Percentiles rank a stretch among this genome's conserved stretches.
phyloP scores from a whole-genome alignment of 176 grass and related monocot species.

The Carex littledalei region DNA sequence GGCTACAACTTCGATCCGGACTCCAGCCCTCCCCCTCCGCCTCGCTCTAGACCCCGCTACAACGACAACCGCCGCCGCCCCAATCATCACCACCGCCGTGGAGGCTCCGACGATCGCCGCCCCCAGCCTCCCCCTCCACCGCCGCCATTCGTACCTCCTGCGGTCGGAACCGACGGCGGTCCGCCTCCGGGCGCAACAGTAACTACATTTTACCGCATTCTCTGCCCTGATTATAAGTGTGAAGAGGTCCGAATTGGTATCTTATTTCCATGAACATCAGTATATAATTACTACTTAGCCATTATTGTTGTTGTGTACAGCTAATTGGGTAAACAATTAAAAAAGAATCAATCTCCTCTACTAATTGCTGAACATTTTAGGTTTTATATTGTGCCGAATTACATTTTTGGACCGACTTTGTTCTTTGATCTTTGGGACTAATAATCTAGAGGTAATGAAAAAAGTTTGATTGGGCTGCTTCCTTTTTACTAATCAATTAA shows the following conservation, averaged over 20 bases:
- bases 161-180: not conserved
- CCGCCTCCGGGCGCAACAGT: slow-evolving; percentile 2
- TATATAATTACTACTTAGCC: not conserved
- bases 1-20: slow-evolving; percentile 68
- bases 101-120: slow-evolving; percentile 42
- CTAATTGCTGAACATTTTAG: not conserved
- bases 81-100: slow-evolving; percentile 37
- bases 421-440: not conserved
- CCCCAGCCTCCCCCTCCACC: slow-evolving; percentile 35
- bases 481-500: not conserved
- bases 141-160: slow-evolving; percentile 22
- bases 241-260: slow-evolving; percentile 37
- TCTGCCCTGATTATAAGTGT: slow-evolving; percentile 71
- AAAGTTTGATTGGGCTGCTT: not conserved
- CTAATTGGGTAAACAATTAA: not conserved
- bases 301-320: not conserved
- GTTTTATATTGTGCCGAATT: not conserved
- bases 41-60: slow-evolving; percentile 75
- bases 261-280: not conserved
- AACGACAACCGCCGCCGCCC: slow-evolving; percentile 54
- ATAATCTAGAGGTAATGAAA: not conserved
- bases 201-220: slow-evolving; percentile 81
- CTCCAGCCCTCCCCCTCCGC: slow-evolving; percentile 38
- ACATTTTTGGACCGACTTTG: not conserved
- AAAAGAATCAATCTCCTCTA: not conserved